Evolutionary conservation across 805 yeast genomes (phyloP), one percentile per base, ranked within the genome.

Genomic region (Yarrowia bubula): DNA sequence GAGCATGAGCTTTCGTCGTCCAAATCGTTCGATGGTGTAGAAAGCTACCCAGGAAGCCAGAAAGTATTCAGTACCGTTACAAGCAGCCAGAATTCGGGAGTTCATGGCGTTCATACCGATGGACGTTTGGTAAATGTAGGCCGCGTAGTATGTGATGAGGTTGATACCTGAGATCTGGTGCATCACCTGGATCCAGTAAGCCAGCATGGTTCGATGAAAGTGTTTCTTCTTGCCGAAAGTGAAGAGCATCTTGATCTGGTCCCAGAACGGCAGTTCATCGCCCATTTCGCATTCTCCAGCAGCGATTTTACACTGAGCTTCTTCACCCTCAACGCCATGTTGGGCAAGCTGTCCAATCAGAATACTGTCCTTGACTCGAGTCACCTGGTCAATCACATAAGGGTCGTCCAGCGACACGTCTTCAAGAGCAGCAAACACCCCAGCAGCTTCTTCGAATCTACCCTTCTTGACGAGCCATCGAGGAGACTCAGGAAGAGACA

Each of bases 141-240:
- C 91, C 48, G 96, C 96, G 75, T 88, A 92, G 77, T 92, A 92
- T 74, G 92, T 90, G 66, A 91, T 88, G 72, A 91, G 90, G 78
- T 92, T 92, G 68, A 90, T 86, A 65, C 98, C 98, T 7, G 96
- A 85, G 72, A 90, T 84, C 77, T 92, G 98, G 76, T 93, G 98
- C 72, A 90, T 79, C 66, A 69, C 50, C 69, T 84, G 79, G 60
- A 66, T 60, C 69, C 7, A 78, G 71, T 77, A 81, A 78, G 28
- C 74, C 73, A 9, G 80, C 81, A 51, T 53, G 11, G 55, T 37
- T 22, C 65, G 51, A n/a, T 37, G 47, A 17, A 65, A 35, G 47
- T 61, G 44, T 14, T 46, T 47, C 65, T 60, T 65, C 44, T 60
- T 37, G 15, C 58, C 58, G 28, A 22, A 37, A 3, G 58, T 51